A percentile compares a stretch with the other conserved stretches of the same genome.
These are phyloP conservation scores for Saussurea involucrata DNA, from an alignment of 129 eudicot species.

Conservation along the genomic window DNA sequence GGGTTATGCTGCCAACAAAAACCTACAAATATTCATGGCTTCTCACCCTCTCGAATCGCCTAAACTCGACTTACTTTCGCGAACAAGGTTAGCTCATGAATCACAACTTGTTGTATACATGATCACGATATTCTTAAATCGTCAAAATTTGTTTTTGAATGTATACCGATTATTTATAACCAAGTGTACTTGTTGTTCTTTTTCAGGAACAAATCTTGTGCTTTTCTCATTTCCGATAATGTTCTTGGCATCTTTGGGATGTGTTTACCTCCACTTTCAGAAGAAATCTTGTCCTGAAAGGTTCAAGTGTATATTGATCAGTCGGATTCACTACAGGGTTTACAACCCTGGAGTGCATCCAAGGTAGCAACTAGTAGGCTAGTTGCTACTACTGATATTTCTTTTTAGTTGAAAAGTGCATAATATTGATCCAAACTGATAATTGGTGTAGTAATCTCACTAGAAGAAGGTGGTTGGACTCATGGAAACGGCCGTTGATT, in stretches of 20 bases:
- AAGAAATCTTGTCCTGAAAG: constrained; percentile 33
- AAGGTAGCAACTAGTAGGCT: background rate
- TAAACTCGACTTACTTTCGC: constrained; percentile 53
- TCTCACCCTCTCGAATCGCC: constrained; percentile 32
- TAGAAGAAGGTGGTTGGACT: constrained; percentile 17
- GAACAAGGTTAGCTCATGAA: constrained; percentile 48
- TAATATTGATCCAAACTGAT: background rate
- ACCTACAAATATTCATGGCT: constrained; percentile 53
- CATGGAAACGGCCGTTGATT: constrained; percentile 45
- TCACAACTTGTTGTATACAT: no score
- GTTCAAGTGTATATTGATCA: constrained; percentile 9
- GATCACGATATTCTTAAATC: background rate
- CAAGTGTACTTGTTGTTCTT: background rate
- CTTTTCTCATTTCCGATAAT: constrained; percentile 63
- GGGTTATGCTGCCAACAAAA: constrained; percentile 68
- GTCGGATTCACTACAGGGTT: background rate
- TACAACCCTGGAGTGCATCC: background rate
- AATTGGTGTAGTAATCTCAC: background rate
- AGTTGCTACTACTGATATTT: background rate
- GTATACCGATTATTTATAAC: background rate
- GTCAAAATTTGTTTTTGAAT: constrained; percentile 42
- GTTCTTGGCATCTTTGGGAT: constrained; percentile 61
- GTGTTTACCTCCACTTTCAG: constrained; percentile 54
- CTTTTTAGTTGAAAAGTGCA: background rate
- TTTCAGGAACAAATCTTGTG: constrained; percentile 70